Percentiles rank a stretch among this genome's conserved stretches.
These are phyloP conservation scores for Breynia disticha DNA, from an alignment of 441 rosid species.

Conservation along the genomic window DNA sequence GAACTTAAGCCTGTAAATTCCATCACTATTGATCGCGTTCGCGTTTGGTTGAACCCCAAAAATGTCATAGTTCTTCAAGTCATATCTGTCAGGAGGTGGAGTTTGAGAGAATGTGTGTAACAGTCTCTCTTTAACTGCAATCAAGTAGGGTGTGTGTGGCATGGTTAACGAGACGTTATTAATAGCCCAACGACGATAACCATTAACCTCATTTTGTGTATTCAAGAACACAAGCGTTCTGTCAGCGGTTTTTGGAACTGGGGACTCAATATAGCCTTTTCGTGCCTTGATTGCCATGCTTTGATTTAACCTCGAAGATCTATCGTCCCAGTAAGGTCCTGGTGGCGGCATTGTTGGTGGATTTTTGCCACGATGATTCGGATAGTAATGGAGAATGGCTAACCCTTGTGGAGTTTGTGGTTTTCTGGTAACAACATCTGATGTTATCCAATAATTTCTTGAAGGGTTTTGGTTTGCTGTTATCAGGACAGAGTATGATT, in stretches of 20 bases:
- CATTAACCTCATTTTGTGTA: slow-evolving; percentile 46
- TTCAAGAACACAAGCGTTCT: slow-evolving; percentile 44
- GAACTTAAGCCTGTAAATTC: slow-evolving; percentile 38
- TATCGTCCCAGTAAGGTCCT: slow-evolving; percentile 40
- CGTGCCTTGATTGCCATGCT: slow-evolving; percentile 47
- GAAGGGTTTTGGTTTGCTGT: slow-evolving; percentile 45
- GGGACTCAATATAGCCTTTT: slow-evolving; percentile 24
- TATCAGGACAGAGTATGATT: slow-evolving; percentile 63
- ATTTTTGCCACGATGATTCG: slow-evolving; percentile 35
- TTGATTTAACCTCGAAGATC: slow-evolving; percentile 26
- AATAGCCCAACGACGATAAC: slow-evolving; percentile 41
- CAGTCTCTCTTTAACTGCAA: slow-evolving; percentile 41
- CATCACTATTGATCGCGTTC: slow-evolving; percentile 31
- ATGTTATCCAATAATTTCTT: slow-evolving; percentile 55
- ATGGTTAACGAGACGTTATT: slow-evolving; percentile 52
- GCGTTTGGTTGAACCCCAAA: not conserved
- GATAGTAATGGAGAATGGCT: slow-evolving; percentile 51
- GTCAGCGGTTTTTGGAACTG: slow-evolving; percentile 31
- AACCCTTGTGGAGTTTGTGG: slow-evolving; percentile 34
- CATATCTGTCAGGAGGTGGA: slow-evolving; percentile 35
- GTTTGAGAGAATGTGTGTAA: slow-evolving; percentile 27
- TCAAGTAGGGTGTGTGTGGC: slow-evolving; percentile 51
- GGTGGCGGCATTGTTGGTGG: slow-evolving; percentile 42
- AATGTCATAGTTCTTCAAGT: slow-evolving; percentile 29
- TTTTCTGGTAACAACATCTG: slow-evolving; percentile 45